Evolutionary conservation across 495 filamentous ascomycete species (phyloP), one percentile per base, ranked within the genome.

Genomic region (Aspergillus baeticus): DNA sequence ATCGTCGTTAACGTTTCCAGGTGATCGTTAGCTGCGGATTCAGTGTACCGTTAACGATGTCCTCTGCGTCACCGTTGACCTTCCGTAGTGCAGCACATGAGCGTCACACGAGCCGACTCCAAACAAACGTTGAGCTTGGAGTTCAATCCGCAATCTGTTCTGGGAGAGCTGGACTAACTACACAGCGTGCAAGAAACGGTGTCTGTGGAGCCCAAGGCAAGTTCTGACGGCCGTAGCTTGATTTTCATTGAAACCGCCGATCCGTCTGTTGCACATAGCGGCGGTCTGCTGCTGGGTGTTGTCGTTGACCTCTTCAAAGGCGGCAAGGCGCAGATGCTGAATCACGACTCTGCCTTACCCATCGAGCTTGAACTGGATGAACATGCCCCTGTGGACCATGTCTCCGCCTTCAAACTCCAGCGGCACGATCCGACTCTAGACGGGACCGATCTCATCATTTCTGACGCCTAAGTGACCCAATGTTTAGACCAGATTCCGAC

Each of bases 91-190:
- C 46, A 49, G 31, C 46, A 15, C 13, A 35, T 49, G 46, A 13
- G 46, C 15, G 36, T 49, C 46, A 49, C 46, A 10, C 35, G 36
- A 13, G 22, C n/a, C n/a, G 5, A 17, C 13, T 37, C n/a, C 6
- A 21, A 10, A 10, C 15, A 51, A 15, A 38, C 3, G 34, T 34
- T 51, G 15, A 17, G 20, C 11, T 15, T 51, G 31, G 34, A 37
- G 15, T 38, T 51, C 14, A 11, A 51, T 15, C 48, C 48, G 34
- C 13, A 20, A 2, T 38, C 39, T 10, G 4, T 37, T 23, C 13
- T 51, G 15, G 33, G 35, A 38, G 49, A 51, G 7, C 14, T 51
- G 2, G 49, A 51, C 31, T 51, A 51, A 51, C 31, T 51, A 51
- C 14, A 51, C 34, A 38, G 29, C 7, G 14, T 1, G 5, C 34